A percentile compares a stretch with the other conserved stretches of the same genome.
phyloP scores from a whole-genome alignment of 129 eudicot genomes.

The Kitagawia praeruptora region DNA sequence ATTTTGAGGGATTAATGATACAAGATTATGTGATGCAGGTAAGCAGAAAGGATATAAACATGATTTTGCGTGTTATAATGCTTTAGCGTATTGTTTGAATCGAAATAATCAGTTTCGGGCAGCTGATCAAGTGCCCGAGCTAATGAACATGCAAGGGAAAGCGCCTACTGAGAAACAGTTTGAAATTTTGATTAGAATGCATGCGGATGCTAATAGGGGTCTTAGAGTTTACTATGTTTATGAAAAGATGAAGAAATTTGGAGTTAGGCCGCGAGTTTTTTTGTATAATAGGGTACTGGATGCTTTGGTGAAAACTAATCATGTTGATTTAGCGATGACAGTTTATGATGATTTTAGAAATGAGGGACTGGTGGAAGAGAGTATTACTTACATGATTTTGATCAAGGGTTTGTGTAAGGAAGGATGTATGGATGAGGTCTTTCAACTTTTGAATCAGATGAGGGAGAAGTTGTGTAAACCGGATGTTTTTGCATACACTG shows the following conservation, averaged over 20 bases:
- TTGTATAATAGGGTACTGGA: constrained; percentile 82
- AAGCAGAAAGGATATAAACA: constrained; percentile 90
- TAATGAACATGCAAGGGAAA: constrained; percentile 90
- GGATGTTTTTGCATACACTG: constrained; percentile 92
- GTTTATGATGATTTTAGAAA: constrained; percentile 74
- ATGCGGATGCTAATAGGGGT: constrained; percentile 78
- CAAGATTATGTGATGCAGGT: constrained; percentile 17
- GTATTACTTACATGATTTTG: constrained; percentile 73
- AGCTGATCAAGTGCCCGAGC: constrained; percentile 92
- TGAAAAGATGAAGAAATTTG: constrained; percentile 90
- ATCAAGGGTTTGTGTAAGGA: constrained; percentile 82
- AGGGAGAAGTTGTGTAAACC: constrained; percentile 66
- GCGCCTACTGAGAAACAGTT: constrained; percentile 83
- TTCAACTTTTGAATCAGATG: constrained; percentile 48
- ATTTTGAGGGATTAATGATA: neutral
- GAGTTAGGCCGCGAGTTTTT: constrained; percentile 74
- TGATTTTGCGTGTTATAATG: constrained; percentile 76
- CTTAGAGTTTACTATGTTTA: constrained; percentile 85
- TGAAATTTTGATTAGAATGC: constrained; percentile 89
- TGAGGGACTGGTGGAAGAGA: constrained; percentile 63
- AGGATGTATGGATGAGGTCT: constrained; percentile 55
- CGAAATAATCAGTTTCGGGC: constrained; percentile 61
- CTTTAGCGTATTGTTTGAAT: constrained; percentile 76
- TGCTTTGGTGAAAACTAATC: constrained; percentile 67
- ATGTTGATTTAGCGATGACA: constrained; percentile 55